A percentile compares a stretch with the other conserved stretches of the same genome.
Evolutionary conservation across 352 stramenopile species (phyloP).

Genomic region (Globisporangium uncinulatum): DNA sequence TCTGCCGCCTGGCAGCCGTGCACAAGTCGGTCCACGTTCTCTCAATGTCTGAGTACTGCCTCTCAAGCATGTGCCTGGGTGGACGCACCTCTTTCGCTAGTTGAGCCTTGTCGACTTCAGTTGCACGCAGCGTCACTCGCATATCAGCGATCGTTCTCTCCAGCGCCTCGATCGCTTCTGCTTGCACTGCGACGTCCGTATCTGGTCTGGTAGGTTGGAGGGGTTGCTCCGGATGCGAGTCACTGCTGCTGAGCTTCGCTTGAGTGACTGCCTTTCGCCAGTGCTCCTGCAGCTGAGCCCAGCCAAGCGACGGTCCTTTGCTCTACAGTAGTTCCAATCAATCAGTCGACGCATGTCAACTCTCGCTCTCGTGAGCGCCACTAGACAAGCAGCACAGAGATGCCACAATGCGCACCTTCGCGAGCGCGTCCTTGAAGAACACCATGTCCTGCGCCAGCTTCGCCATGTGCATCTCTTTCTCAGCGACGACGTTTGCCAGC

Average conservation of each 20-base stretch:
- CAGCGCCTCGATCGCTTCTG: conserved; percentile 3
- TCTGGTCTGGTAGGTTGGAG: not conserved
- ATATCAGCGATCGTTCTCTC: conserved; percentile 15
- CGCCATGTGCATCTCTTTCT: conserved; percentile 26
- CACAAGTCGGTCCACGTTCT: not conserved
- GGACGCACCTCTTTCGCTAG: conserved; percentile 7
- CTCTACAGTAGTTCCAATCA: conserved; percentile 1
- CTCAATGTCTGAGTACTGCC: not conserved
- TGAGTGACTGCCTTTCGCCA: conserved; percentile 13
- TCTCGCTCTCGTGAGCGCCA: not conserved
- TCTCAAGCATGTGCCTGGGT: not conserved
- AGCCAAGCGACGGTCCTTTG: conserved; percentile 10
- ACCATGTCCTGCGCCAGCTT: conserved; percentile 41
- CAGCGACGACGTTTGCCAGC: conserved; percentile 20
- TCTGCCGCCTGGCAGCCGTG: not conserved
- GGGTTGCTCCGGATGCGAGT: not conserved
- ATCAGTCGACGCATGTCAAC: too few species aligned
- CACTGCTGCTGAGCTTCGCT: conserved; percentile 3
- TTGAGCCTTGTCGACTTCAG: conserved; percentile 2
- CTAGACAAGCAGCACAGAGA: not conserved
- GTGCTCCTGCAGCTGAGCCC: conserved; percentile 14
- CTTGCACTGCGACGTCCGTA: conserved; percentile 7
- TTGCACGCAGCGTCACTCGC: conserved; percentile 1
- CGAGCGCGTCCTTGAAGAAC: conserved; percentile 60
- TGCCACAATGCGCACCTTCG: conserved; percentile 15